Evolutionary conservation across 179 eudicot species (phyloP).

Genomic region (Silene noctiflora): DNA sequence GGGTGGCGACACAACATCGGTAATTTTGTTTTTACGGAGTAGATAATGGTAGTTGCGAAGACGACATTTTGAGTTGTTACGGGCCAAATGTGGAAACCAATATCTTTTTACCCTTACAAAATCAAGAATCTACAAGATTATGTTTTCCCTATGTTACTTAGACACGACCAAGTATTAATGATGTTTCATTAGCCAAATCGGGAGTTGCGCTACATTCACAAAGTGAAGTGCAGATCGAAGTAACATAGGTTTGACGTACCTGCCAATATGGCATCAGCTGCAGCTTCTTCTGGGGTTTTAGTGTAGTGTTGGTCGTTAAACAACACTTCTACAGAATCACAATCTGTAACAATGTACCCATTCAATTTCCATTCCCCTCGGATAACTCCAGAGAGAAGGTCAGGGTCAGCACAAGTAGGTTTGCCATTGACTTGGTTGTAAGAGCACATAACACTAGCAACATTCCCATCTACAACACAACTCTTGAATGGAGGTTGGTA

Average conservation of each 20-base stretch:
- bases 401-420: conserved; percentile 62
- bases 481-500: conserved; percentile 71
- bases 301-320: conserved; percentile 59
- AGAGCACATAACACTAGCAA: conserved; percentile 68
- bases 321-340: conserved; percentile 58
- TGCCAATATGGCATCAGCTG: conserved; percentile 54
- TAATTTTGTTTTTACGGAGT: too few species aligned
- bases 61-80: too few species aligned
- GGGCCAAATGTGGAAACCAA: too few species aligned
- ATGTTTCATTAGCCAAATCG: too few species aligned
- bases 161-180: too few species aligned
- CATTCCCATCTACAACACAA: conserved; percentile 70
- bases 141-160: too few species aligned
- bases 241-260: conserved; percentile 18
- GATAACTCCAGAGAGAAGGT: conserved; percentile 49
- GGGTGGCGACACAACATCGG: too few species aligned
- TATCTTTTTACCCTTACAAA: not conserved
- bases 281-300: conserved; percentile 72
- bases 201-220: too few species aligned
- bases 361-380: conserved; percentile 60
- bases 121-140: too few species aligned
- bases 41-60: too few species aligned
- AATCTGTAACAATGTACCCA: conserved; percentile 83
- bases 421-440: conserved; percentile 63
- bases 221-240: too few species aligned